Evolutionary conservation across 345 rosid genomes (phyloP).

Genomic region (Gossypium herbaceum): DNA sequence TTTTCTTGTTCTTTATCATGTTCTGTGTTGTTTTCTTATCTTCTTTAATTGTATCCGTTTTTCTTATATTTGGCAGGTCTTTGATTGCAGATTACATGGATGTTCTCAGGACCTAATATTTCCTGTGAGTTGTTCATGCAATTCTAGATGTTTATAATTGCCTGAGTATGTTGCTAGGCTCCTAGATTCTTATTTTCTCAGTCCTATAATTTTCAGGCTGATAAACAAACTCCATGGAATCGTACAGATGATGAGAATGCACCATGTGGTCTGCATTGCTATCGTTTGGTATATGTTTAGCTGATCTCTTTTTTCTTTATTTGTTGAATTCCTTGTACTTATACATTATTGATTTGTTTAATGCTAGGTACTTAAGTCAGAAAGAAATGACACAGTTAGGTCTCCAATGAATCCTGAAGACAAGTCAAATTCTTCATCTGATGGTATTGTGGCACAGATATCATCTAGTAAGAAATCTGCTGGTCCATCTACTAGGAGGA

Average conservation of each 20-base stretch:
- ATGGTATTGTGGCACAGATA: conserved; percentile 40
- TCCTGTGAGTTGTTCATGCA: conserved; percentile 62
- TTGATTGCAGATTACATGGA: conserved; percentile 97
- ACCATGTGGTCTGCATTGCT: conserved; percentile 80
- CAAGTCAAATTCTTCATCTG: conserved; percentile 47
- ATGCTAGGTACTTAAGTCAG: conserved; percentile 60
- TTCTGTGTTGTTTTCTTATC: conserved; percentile 9
- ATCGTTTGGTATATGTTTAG: conserved; percentile 48
- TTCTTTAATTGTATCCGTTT: conserved; percentile 5
- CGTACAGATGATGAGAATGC: conserved; percentile 56
- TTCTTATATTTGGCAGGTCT: conserved; percentile 56
- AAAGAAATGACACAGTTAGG: conserved; percentile 29
- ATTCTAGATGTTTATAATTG: conserved; percentile 23
- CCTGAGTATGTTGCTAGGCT: conserved; percentile 9
- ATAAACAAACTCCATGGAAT: conserved; percentile 70
- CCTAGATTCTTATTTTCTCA: conserved; percentile 23
- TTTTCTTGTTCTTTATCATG: conserved; percentile 10
- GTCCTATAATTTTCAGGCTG: conserved; percentile 49
- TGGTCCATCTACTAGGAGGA: conserved; percentile 44
- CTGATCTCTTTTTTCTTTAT: conserved; percentile 10
- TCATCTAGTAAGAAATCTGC: conserved; percentile 39
- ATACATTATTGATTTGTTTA: neutral
- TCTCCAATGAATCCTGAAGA: conserved; percentile 44
- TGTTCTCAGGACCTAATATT: conserved; percentile 97
- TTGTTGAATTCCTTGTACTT: neutral